A percentile compares a stretch with the other conserved stretches of the same genome.
Evolutionary conservation across 805 yeast genomes (phyloP).

Genomic region (Clavispora santaluciae): DNA sequence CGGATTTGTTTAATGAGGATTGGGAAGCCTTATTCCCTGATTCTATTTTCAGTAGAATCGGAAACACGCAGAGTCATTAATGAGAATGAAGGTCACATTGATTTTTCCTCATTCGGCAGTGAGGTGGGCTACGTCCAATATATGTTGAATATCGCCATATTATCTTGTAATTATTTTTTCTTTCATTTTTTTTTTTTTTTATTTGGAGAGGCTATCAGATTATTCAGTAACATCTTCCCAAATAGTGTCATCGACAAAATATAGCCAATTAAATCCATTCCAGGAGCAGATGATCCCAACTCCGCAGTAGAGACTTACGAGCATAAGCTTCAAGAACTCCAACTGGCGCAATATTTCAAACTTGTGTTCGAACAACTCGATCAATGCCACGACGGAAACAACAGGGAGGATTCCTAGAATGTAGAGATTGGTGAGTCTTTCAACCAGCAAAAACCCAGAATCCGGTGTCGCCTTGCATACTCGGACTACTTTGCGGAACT

Average conservation of each 20-base stretch:
- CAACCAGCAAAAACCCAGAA: slow-evolving; percentile 43
- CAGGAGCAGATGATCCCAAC: slow-evolving; percentile 82
- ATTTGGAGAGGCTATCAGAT: too few species aligned
- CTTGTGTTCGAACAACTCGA: slow-evolving; percentile 54
- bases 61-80: not conserved
- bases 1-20: slow-evolving; percentile 43
- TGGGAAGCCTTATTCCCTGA: slow-evolving; percentile 50
- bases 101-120: too few species aligned
- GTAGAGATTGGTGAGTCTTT: slow-evolving; percentile 64
- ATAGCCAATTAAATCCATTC: slow-evolving; percentile 86
- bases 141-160: too few species aligned
- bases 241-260: slow-evolving; percentile 73
- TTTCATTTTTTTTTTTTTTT: too few species aligned
- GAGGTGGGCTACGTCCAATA: too few species aligned
- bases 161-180: too few species aligned
- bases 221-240: slow-evolving; percentile 35
- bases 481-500: slow-evolving; percentile 65
- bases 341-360: slow-evolving; percentile 49
- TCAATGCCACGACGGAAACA: slow-evolving; percentile 37
- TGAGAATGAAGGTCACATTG: not conserved
- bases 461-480: slow-evolving; percentile 38
- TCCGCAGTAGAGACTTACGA: slow-evolving; percentile 80
- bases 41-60: slow-evolving; percentile 25
- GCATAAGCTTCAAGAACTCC: slow-evolving; percentile 76
- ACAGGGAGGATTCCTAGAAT: slow-evolving; percentile 64